Base-by-base conservation (phyloP, 768 basidiomycete species). In the Pleurotus pulmonarius region DNA sequence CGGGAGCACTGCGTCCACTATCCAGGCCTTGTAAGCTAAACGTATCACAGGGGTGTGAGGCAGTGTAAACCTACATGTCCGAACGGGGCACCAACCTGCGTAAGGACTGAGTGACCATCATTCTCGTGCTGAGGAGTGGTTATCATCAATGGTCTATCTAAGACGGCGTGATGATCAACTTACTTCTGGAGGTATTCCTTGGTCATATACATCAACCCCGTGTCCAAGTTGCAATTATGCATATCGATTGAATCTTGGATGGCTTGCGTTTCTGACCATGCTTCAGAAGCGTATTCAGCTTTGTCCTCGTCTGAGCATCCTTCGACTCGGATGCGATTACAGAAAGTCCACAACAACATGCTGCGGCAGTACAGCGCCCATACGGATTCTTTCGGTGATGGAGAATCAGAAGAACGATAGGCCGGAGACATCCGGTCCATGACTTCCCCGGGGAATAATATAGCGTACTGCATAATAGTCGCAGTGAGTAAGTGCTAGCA, bases 351-450 rank as follows among this genome's bases (percentile, higher is more conserved):
- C 3, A 92, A 74, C 8, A 92, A 77, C 86, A 92, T 88, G 65
- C 83, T 83, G 34, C 90, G 83, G 69, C 88, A 90, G 63, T 90
- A 90, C 24, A 92, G 73, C 0, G 88, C 90, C 90, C 90, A 92
- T 1, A 92, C 78, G 13, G 86, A 85, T 59, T 92, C 87, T 65
- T 90, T 92, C 13, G 85, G 78, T 15, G 85, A 85, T 34, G 76
- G 77, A 29, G 72, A 70, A 55, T 75, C 72, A 53, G 70, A 70
- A 20, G 73, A 69, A 41, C 72, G 69, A 41, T 73, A 75, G 34
- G 64, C 63, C 16, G 68, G 70, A 5, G 80, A 72, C 16, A 70
- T 64, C 49, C 82, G 81, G 63, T 85, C 82, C 43, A 78, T 70
- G 5, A 80, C 77, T 68, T 92, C 90, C 1, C 88, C 89, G 1